Conservation (phyloP, 78 protist species). For the Cavenderia fasciculata region DNA sequence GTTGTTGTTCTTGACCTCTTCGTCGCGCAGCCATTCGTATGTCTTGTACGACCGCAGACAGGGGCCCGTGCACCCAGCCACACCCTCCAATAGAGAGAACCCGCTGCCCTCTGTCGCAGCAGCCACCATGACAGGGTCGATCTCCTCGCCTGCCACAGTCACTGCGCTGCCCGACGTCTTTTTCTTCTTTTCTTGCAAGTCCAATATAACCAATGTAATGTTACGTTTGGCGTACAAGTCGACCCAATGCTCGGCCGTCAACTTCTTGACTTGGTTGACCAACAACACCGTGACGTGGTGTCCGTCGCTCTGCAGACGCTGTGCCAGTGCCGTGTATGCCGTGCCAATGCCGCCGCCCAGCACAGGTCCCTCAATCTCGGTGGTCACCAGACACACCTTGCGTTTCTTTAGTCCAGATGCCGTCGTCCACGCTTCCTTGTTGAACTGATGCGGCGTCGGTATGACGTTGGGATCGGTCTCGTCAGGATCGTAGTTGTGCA, state of each 20-base stretch:
- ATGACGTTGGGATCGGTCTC: background rate
- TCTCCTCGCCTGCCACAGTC: too few species aligned
- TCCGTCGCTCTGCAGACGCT: conserved; percentile 39
- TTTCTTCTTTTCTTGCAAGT: background rate
- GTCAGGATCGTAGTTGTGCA: background rate
- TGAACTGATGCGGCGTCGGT: too few species aligned
- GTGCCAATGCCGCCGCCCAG: conserved; percentile 75
- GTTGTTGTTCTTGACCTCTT: too few species aligned
- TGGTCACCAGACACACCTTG: conserved; percentile 29
- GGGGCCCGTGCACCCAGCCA: conserved; percentile 67
- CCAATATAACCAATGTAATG: conserved; percentile 3
- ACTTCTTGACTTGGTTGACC: conserved; percentile 31
- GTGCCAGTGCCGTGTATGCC: conserved; percentile 61
- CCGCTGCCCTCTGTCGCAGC: background rate
- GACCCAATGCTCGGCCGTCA: conserved; percentile 29
- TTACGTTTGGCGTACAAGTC: conserved; percentile 5
- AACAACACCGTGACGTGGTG: conserved; percentile 36
- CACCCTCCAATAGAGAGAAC: background rate
- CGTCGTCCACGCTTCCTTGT: too few species aligned
- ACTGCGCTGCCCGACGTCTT: too few species aligned
- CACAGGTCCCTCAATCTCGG: conserved; percentile 71
- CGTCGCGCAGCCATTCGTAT: conserved; percentile 14
- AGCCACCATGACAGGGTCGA: background rate
- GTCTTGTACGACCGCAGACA: conserved; percentile 24
- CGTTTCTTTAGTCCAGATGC: too few species aligned